Evolutionary conservation across 805 yeast species (phyloP).

Genomic region (Myxozyma mucilagina): DNA sequence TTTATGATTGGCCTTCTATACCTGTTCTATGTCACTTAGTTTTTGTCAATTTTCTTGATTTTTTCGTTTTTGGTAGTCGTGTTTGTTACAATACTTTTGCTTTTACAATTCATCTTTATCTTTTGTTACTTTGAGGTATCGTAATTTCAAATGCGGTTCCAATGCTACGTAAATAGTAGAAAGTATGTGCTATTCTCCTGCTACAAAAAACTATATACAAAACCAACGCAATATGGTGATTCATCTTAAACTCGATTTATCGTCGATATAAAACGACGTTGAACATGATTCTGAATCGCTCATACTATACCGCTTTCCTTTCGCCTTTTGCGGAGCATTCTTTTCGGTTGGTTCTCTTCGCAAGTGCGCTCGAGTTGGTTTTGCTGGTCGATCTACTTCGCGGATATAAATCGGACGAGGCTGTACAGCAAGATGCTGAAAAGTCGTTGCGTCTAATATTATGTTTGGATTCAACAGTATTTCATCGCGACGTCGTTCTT

Average conservation of each 20-base stretch:
- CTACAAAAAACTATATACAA: not conserved
- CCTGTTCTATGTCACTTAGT: not conserved
- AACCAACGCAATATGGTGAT: not conserved
- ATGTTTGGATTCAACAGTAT: slow-evolving; percentile 2
- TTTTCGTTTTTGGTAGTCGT: not conserved
- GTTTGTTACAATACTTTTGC: not conserved
- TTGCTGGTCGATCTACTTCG: not conserved
- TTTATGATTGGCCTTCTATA: not conserved
- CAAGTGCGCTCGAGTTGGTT: not conserved
- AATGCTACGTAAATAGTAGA: not conserved
- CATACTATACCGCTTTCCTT: not conserved
- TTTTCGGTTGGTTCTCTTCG: not conserved
- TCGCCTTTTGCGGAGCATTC: not conserved
- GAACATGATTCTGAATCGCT: not conserved
- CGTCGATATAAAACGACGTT: not conserved
- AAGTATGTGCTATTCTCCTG: not conserved
- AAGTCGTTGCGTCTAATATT: not conserved
- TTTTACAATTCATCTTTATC: not conserved
- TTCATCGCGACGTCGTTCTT: not conserved
- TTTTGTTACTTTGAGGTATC: not conserved
- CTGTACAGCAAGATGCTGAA: slow-evolving; percentile 1
- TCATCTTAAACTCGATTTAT: not conserved
- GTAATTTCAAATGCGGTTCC: not conserved
- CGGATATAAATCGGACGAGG: slow-evolving; percentile 1
- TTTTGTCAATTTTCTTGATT: not conserved